Evolutionary conservation across 1,139 yeast species (phyloP), one percentile per base, ranked within the genome.

Genomic region (Pichia sp.): DNA sequence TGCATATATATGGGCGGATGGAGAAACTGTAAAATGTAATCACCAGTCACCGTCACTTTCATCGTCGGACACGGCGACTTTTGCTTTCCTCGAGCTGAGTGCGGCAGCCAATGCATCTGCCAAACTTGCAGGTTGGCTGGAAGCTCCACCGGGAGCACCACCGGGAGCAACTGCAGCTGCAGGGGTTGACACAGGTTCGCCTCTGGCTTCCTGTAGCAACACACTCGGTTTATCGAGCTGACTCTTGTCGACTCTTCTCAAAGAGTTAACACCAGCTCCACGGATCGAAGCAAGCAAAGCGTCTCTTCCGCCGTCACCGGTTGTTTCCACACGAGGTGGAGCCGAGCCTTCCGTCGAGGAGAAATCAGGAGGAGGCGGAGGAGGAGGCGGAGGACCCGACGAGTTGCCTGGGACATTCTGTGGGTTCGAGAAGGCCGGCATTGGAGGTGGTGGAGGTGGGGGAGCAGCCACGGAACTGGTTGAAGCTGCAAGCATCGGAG

Each of bases 241-340:
- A 0, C 89, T 70, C 68, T 90, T 91, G 67, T 93, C 97, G 4
- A 86, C 85, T 66, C 85, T 87, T 58, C 75, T 82, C 58, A 91
- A 75, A 3, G 80, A 66, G 0, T 84, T 84, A 12, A 90, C 49
- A 49, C 90, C 88, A 0, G 96, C 83, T 34, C 85, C 80, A 62
- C 96, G 77, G 60, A 91, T 93, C 0, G 97, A 88, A 0, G 96
- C 89, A 54, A 93, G 71, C 45, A 93, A 75, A 0, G 96, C 96
- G 67, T 87, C 96, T 62, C 96, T 75, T 0, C 83, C 83, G 0
- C 74, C 71, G 21, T 65, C 13, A 71, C 73, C 19, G 73, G 74
- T 19, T 76, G 74, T 69, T 34, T 60, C 54, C 3, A 63, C 50
- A 10, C 37, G 37, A 31, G 53, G 37, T 16, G 53, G 44, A 19